phyloP scores from a whole-genome alignment of 257 asterid species.

The Parsonsia alboflavescens region DNA sequence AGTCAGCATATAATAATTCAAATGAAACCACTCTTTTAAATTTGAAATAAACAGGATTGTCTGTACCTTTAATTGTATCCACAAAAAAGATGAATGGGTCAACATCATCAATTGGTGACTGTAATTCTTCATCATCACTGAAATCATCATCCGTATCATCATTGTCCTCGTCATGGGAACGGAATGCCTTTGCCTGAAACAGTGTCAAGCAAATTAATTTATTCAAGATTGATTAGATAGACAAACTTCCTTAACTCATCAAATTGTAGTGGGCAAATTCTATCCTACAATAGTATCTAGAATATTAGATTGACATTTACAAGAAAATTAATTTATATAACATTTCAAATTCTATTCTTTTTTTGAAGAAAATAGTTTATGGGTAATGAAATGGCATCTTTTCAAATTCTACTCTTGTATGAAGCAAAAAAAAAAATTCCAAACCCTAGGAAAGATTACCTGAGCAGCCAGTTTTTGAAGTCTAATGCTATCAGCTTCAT shows the following conservation, averaged over 20 bases:
- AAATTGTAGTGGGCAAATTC: too few species aligned
- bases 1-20: constrained; percentile 6
- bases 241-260: background rate
- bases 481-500: constrained; percentile 66
- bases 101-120: constrained; percentile 92
- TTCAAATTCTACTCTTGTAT: too few species aligned
- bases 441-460: constrained; percentile 49
- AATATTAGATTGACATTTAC: too few species aligned
- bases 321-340: too few species aligned
- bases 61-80: constrained; percentile 70
- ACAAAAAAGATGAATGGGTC: constrained; percentile 94
- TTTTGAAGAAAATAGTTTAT: too few species aligned
- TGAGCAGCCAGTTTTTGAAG: constrained; percentile 89
- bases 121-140: constrained; percentile 96
- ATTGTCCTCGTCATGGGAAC: constrained; percentile 53
- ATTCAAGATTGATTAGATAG: background rate
- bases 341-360: too few species aligned
- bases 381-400: too few species aligned
- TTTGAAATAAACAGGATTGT: background rate
- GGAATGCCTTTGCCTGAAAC: constrained; percentile 82
- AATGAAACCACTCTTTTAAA: background rate
- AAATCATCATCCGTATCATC: constrained; percentile 81
- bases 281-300: too few species aligned
- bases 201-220: too few species aligned
- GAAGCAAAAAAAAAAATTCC: too few species aligned